Percentiles rank a stretch among this genome's conserved stretches.
Conservation (phyloP, 176 grass and related monocot genomes). For the Pontederia paniculata region DNA sequence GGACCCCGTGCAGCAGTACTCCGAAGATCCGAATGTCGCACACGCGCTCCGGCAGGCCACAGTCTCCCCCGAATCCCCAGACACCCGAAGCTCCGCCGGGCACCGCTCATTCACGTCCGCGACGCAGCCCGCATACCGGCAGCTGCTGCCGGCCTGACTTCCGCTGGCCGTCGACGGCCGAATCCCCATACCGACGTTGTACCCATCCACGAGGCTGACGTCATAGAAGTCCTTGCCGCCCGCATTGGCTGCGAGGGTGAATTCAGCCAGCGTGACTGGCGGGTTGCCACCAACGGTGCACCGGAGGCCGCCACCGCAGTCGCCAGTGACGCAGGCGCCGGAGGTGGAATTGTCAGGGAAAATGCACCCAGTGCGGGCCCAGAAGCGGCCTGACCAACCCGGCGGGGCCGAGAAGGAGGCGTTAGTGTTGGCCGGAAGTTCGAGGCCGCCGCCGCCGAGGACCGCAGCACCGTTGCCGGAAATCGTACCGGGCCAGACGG, state of each 20-base stretch:
- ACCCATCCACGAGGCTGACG: slow-evolving; percentile 73
- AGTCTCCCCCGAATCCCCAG: background rate
- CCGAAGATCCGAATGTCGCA: slow-evolving; percentile 54
- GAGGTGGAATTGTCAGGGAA: slow-evolving; percentile 10
- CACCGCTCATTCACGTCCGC: slow-evolving; percentile 63
- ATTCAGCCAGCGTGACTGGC: slow-evolving; percentile 68
- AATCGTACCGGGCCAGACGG: slow-evolving; percentile 58
- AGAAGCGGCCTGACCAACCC: slow-evolving; percentile 61
- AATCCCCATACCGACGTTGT: slow-evolving; percentile 80
- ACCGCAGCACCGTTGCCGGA: slow-evolving; percentile 45
- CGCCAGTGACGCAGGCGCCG: slow-evolving; percentile 43
- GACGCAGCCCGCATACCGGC: slow-evolving; percentile 70
- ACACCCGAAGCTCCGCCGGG: slow-evolving; percentile 46
- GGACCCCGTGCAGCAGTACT: slow-evolving; percentile 71
- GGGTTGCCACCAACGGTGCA: slow-evolving; percentile 44
- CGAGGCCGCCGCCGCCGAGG: slow-evolving; percentile 58
- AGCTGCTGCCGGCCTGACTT: slow-evolving; percentile 5
- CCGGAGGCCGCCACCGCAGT: slow-evolving; percentile 44
- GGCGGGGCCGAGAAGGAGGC: slow-evolving; percentile 41
- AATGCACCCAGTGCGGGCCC: slow-evolving; percentile 55
- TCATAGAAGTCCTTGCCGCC: slow-evolving; percentile 78
- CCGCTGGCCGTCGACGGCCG: slow-evolving; percentile 22
- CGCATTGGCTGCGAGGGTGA: slow-evolving; percentile 44
- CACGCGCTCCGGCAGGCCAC: slow-evolving; percentile 74
- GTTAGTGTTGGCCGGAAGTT: slow-evolving; percentile 34